Evolutionary conservation across 2,329 filamentous ascomycete species (phyloP).

Genomic region (Penicillium sp.): DNA sequence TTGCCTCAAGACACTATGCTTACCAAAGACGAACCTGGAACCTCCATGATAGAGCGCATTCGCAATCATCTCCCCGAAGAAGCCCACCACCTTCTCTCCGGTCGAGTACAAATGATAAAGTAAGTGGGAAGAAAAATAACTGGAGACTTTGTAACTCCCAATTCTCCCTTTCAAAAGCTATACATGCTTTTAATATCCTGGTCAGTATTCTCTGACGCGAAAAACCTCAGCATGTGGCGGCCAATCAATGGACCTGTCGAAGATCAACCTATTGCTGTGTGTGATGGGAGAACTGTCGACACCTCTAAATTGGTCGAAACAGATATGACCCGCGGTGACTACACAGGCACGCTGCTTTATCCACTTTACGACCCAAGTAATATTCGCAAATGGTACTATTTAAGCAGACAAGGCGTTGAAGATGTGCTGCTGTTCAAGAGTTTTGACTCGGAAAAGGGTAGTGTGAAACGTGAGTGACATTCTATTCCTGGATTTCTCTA

Average conservation of each 20-base stretch:
- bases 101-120: slow-evolving; percentile 12
- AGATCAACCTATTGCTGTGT: slow-evolving; percentile 9
- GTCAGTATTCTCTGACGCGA: neutral
- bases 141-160: no score
- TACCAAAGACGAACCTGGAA: slow-evolving; percentile 4
- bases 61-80: slow-evolving; percentile 11
- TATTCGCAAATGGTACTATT: slow-evolving; percentile 7
- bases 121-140: neutral
- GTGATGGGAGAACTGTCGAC: slow-evolving; percentile 5
- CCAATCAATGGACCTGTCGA: slow-evolving; percentile 7
- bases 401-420: slow-evolving; percentile 5
- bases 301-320: slow-evolving; percentile 1
- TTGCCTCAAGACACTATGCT: slow-evolving; percentile 5
- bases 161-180: neutral
- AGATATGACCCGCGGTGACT: slow-evolving; percentile 8
- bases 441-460: slow-evolving; percentile 5
- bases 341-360: slow-evolving; percentile 10
- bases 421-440: slow-evolving; percentile 11
- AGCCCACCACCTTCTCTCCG: slow-evolving; percentile 3
- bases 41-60: slow-evolving; percentile 7
- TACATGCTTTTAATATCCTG: neutral
- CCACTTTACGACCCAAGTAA: neutral
- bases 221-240: neutral
- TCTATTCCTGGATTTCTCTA: neutral
- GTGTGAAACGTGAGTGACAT: slow-evolving; percentile 7